Percentiles rank a stretch among this genome's conserved stretches.
These are phyloP conservation scores for Cytospora piceae DNA, from an alignment of 2,329 filamentous ascomycete species.

Conservation along the genomic window DNA sequence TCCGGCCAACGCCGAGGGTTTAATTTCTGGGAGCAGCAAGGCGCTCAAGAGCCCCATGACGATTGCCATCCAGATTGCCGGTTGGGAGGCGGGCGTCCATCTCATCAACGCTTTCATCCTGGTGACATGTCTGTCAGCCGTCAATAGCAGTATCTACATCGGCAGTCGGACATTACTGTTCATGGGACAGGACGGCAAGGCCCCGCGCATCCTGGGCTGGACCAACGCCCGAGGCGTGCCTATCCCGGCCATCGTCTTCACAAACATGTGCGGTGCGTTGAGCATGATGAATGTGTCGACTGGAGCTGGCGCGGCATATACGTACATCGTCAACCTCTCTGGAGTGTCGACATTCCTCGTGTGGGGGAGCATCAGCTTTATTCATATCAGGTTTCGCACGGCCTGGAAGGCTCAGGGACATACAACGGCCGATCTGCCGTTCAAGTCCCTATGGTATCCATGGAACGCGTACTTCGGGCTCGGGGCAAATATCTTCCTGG, in stretches of 20 bases:
- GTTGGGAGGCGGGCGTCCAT: slow-evolving; percentile 73
- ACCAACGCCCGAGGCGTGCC: slow-evolving; percentile 68
- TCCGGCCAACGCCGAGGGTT: slow-evolving; percentile 66
- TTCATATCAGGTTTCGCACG: slow-evolving; percentile 71
- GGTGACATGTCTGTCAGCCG: slow-evolving; percentile 70
- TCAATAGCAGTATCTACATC: slow-evolving; percentile 79
- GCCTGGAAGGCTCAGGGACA: slow-evolving; percentile 65
- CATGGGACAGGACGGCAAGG: slow-evolving; percentile 75
- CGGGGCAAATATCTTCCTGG: slow-evolving; percentile 60
- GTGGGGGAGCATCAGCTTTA: slow-evolving; percentile 72
- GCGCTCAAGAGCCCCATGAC: slow-evolving; percentile 75
- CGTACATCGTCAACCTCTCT: slow-evolving; percentile 71
- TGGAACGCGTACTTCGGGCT: slow-evolving; percentile 64
- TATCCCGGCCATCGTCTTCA: slow-evolving; percentile 65
- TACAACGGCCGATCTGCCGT: slow-evolving; percentile 57
- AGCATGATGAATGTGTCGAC: slow-evolving; percentile 76
- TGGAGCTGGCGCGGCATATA: slow-evolving; percentile 66
- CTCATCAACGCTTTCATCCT: slow-evolving; percentile 80
- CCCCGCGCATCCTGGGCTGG: slow-evolving; percentile 69
- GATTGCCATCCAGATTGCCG: slow-evolving; percentile 72
- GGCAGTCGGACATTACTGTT: slow-evolving; percentile 74
- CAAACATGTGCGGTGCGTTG: slow-evolving; percentile 72
- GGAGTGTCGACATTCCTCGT: slow-evolving; percentile 74
- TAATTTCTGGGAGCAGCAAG: slow-evolving; percentile 64
- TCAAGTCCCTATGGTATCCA: slow-evolving; percentile 57